Percentiles rank a stretch among this genome's conserved stretches.
Conservation (phyloP, 257 asterid genomes). For the Osmanthus fragrans region DNA sequence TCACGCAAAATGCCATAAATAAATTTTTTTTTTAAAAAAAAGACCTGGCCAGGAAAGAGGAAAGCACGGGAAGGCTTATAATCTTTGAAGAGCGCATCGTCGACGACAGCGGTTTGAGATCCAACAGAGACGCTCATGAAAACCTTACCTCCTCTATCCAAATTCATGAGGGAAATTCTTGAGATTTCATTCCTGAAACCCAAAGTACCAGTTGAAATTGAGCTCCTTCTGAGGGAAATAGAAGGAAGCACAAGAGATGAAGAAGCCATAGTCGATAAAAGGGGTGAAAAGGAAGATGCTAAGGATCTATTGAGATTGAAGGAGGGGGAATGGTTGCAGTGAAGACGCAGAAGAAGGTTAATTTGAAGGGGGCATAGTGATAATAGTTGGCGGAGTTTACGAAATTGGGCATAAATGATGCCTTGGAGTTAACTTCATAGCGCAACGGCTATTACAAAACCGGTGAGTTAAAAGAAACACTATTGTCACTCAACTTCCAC, state of each 20-base stretch:
- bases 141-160: conserved; percentile 67
- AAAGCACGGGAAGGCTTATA: conserved; percentile 82
- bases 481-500: too few relatives aligned
- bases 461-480: too few relatives aligned
- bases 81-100: conserved; percentile 70
- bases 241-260: conserved; percentile 58
- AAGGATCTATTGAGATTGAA: conserved; percentile 30
- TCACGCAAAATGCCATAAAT: neutral
- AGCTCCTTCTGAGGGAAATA: conserved; percentile 39
- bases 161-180: conserved; percentile 35
- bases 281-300: neutral
- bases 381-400: conserved; percentile 49
- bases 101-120: conserved; percentile 53
- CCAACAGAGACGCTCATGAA: conserved; percentile 70
- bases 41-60: conserved; percentile 97
- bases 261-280: conserved; percentile 45
- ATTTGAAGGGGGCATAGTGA: conserved; percentile 14
- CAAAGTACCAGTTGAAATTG: conserved; percentile 22
- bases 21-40: neutral
- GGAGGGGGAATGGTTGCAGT: too few relatives aligned
- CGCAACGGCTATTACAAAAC: conserved; percentile 37
- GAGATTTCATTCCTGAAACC: conserved; percentile 50
- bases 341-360: neutral
- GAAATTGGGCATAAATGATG: conserved; percentile 29
- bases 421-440: conserved; percentile 21